Base-by-base conservation (phyloP, 2,329 filamentous ascomycete genomes). In the Periconia sp. region DNA sequence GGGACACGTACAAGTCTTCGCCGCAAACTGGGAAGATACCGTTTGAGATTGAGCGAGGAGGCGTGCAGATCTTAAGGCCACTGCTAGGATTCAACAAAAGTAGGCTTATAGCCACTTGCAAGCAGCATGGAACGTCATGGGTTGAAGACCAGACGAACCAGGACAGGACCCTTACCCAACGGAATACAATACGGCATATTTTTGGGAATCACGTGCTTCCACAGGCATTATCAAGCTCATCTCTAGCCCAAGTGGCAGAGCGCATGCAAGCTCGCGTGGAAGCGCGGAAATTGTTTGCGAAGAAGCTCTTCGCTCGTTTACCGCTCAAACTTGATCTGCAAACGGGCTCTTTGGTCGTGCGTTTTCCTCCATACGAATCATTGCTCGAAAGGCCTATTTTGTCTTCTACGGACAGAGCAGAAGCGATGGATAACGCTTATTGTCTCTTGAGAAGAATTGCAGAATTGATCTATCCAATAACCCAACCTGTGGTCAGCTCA, bases 141-240 rank as follows among this genome's bases (percentile, higher is more conserved):
- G 90, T 91, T 58, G 90, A 94, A 69, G 94, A 99, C 69, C 76
- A 79, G 41, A 97, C 92, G 1, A 99, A 99, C 66, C 73, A 79
- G 15, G 89, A 97, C 64, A 81, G 79, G 9, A 91, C 87, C 0
- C 75, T 95, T 54, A 96, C 94, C 0, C 75, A 81, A 43, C 84
- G 94, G 37, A 99, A 99, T 65, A 86, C 93, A 0, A 79, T 97
- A 37, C 85, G 93, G 31, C 77, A 88, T 69, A 71, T 96, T 42
- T 79, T 84, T 18, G 75, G 78, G 23, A 74, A 81, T 5, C 74
- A 86, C 53, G 66, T 71, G 2, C 76, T 97, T 3, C 93, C 94
- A 0, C 71, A 70, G 10, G 91, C 92, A 0, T 75, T 97, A 2
- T 84, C 84, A 56, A 85, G 86, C 50, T 41, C 54, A 14, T 65